These are phyloP conservation scores for Lathyrus aphaca DNA, from an alignment of 306 rosid species.

Conservation along the genomic window DNA sequence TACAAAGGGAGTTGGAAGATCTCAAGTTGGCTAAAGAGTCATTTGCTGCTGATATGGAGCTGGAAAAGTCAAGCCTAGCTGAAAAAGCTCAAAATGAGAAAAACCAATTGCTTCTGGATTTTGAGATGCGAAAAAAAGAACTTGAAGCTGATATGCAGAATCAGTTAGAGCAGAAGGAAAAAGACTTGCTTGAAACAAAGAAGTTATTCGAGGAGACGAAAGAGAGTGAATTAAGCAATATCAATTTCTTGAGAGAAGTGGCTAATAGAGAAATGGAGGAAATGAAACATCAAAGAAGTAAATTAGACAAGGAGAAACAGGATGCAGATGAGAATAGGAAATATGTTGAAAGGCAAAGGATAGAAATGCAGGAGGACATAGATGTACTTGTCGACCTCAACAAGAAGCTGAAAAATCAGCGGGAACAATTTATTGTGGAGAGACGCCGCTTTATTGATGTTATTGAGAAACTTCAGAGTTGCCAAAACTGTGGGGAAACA, in stretches of 20 bases:
- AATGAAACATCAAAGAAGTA: constrained; percentile 69
- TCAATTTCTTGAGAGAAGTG: constrained; percentile 75
- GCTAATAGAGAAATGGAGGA: constrained; percentile 92
- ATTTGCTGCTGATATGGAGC: constrained; percentile 75
- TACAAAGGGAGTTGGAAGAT: constrained; percentile 74
- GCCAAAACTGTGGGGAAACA: constrained; percentile 72
- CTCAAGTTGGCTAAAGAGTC: constrained; percentile 80
- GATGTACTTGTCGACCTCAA: constrained; percentile 80
- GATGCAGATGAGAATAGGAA: constrained; percentile 70
- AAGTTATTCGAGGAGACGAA: constrained; percentile 73
- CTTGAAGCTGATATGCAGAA: constrained; percentile 85
- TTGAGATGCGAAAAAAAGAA: constrained; percentile 68
- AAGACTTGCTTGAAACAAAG: constrained; percentile 64
- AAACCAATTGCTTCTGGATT: constrained; percentile 78
- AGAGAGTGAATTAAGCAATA: constrained; percentile 66
- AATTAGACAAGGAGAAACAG: constrained; percentile 73
- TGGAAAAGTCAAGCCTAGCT: constrained; percentile 65
- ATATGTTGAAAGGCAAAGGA: constrained; percentile 73
- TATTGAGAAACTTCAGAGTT: constrained; percentile 68
- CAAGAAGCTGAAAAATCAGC: constrained; percentile 66
- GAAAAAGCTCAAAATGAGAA: constrained; percentile 73
- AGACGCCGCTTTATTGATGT: constrained; percentile 71
- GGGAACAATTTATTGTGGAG: constrained; percentile 76
- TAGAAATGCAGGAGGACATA: constrained; percentile 84
- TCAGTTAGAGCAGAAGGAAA: constrained; percentile 81